Conservation (phyloP, 768 basidiomycete genomes). For the Favolaschia claudopus region DNA sequence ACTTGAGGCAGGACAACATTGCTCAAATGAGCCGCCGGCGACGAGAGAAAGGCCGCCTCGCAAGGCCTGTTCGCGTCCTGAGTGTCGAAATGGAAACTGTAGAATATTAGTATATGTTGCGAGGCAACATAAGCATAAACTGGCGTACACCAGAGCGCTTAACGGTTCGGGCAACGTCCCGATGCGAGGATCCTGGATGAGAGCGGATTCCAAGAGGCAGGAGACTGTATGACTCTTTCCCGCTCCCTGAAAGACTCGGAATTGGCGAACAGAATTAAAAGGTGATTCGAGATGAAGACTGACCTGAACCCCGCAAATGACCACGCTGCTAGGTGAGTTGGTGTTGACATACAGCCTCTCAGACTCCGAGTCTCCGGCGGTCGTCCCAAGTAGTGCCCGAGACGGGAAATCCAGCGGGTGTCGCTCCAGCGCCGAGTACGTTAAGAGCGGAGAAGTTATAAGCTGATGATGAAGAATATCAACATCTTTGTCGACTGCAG, state of each 20-base stretch:
- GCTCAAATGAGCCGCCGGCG: not conserved
- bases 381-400: conserved; percentile 30
- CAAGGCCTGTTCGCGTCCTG: conserved; percentile 19
- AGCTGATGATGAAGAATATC: too few relatives aligned
- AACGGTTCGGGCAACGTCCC: conserved; percentile 53
- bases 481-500: too few relatives aligned
- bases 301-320: conserved; percentile 60
- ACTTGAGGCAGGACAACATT: conserved; percentile 8
- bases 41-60: conserved; percentile 22
- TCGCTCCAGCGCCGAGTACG: conserved; percentile 5
- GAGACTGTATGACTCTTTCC: conserved; percentile 64
- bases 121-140: too few relatives aligned
- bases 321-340: conserved; percentile 58
- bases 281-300: conserved; percentile 2
- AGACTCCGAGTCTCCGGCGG: too few relatives aligned
- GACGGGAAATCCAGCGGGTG: conserved; percentile 19
- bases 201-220: conserved; percentile 56
- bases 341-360: conserved; percentile 59
- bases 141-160: conserved; percentile 47
- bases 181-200: conserved; percentile 45
- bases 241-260: conserved; percentile 43
- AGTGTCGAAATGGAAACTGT: conserved; percentile 22
- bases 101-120: not conserved
- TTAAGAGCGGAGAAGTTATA: conserved; percentile 17
- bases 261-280: too few relatives aligned